Conservation (phyloP, 352 stramenopile species). For the Blastocystis hominis region DNA sequence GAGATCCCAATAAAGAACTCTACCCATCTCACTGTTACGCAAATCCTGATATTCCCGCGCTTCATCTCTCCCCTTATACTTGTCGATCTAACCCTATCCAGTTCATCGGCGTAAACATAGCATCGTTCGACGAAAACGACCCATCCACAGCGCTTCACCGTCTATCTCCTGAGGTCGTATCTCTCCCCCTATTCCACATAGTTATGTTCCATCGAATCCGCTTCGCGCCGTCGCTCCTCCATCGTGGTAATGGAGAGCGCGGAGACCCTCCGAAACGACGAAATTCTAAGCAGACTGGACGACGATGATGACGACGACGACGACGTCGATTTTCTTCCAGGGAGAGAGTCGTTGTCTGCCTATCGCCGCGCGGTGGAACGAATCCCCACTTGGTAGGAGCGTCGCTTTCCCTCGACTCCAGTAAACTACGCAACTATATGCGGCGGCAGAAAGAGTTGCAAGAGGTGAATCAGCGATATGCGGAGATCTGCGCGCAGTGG, state of each 20-base stretch:
- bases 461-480: conserved; percentile 29
- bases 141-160: background rate
- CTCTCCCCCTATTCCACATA: background rate
- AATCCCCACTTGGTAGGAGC: background rate
- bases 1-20: background rate
- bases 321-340: background rate
- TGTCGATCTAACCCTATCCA: background rate
- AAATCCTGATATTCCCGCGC: background rate
- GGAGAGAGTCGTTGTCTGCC: background rate
- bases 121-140: conserved; percentile 4
- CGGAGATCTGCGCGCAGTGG: background rate
- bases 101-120: conserved; percentile 13
- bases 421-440: conserved; percentile 21
- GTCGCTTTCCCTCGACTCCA: background rate
- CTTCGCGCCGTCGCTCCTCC: background rate
- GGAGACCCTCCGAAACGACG: conserved; percentile 36
- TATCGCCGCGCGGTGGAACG: background rate
- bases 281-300: conserved; percentile 29
- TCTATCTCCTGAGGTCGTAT: background rate
- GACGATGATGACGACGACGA: conserved; percentile 41
- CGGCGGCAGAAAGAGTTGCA: conserved; percentile 2
- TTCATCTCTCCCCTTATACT: background rate
- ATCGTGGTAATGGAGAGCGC: conserved; percentile 44
- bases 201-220: background rate
- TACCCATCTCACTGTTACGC: conserved; percentile 41